Base-by-base conservation (phyloP, 1,139 yeast species). In the Saccharomyces pastorianus region DNA sequence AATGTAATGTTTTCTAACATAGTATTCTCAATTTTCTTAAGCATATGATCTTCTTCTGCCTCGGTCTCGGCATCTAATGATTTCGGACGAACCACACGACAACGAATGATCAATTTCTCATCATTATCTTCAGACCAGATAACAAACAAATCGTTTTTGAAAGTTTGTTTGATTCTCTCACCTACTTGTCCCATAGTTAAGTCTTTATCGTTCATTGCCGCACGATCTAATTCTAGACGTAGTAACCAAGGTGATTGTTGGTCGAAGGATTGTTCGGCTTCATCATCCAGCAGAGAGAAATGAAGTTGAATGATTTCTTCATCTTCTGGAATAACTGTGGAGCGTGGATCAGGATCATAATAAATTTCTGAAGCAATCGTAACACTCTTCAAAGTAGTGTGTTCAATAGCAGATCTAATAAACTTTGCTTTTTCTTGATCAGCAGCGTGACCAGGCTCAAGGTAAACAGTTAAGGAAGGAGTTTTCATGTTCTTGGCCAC, bases 61-160 rank as follows among this genome's bases (percentile, higher is more conserved):
- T 90, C 97, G 26, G 85, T 89, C 59, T 91, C 97, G 64, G 90
- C 96, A 64, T 91, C 97, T 68, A 90, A 74, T 14, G 90, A 79
- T 73, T 93, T 93, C 58, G 96, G 97, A 73, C 99, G 88, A 48
- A 93, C 93, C 63, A 95, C 96, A 78, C 99, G 88, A 79, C 99
- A 93, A 79, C 99, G 95, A 63, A 95, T 87, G 59, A 93, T 85
- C 73, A 95, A 84, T 72, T 90, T 91, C 64, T 93, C 98, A 48
- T 98, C 97, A 65, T 95, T 91, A 77, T 95, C 99, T 77, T 95
- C 99, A 50, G 97, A 90, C 99, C 99, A 95, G 68, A 95, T 93
- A 52, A 95, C 96, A 67, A 91, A 93, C 74, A 93, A 76, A 73
- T 93, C 98, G 66, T 90, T 96, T 56, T 93, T 96, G 71, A 93